Percentiles rank a stretch among this genome's conserved stretches.
Conservation (phyloP, 1,139 yeast species). For the Schwanniomyces etchellsii region DNA sequence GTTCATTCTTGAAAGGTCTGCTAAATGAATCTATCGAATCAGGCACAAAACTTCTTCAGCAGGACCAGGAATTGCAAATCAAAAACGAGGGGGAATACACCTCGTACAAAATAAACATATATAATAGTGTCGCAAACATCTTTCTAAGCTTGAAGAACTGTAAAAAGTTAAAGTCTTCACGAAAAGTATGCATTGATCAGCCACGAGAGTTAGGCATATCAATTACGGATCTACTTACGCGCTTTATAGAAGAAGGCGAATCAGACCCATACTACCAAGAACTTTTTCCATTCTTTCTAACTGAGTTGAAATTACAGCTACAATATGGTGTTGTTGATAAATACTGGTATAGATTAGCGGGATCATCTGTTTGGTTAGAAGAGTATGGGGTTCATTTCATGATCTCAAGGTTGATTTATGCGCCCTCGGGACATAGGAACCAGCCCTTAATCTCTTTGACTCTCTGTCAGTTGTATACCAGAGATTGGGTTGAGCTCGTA, state of each 20-base stretch:
- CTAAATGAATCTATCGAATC: no score
- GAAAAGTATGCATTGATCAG: slow-evolving; percentile 13
- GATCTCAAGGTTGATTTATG: slow-evolving; percentile 29
- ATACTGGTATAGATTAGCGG: slow-evolving; percentile 34
- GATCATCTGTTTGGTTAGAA: slow-evolving; percentile 36
- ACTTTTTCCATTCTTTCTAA: slow-evolving; percentile 19
- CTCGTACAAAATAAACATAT: slow-evolving; percentile 3
- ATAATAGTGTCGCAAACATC: background rate
- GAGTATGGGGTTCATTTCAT: slow-evolving; percentile 34
- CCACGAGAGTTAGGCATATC: slow-evolving; percentile 17
- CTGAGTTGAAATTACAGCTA: slow-evolving; percentile 21
- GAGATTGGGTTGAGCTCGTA: slow-evolving; percentile 32
- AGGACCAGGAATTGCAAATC: no score
- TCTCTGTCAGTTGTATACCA: slow-evolving; percentile 33
- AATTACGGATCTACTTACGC: slow-evolving; percentile 12
- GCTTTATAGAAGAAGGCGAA: slow-evolving; percentile 12
- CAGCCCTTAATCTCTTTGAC: slow-evolving; percentile 28
- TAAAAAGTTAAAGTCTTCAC: background rate
- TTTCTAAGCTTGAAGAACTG: background rate
- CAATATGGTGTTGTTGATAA: slow-evolving; percentile 21
- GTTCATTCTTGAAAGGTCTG: no score
- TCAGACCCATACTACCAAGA: slow-evolving; percentile 18
- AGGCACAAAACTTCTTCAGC: no score
- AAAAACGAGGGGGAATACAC: no score
- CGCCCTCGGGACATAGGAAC: slow-evolving; percentile 23